Conservation (phyloP, 257 asterid genomes). For the Mentha longifolia region DNA sequence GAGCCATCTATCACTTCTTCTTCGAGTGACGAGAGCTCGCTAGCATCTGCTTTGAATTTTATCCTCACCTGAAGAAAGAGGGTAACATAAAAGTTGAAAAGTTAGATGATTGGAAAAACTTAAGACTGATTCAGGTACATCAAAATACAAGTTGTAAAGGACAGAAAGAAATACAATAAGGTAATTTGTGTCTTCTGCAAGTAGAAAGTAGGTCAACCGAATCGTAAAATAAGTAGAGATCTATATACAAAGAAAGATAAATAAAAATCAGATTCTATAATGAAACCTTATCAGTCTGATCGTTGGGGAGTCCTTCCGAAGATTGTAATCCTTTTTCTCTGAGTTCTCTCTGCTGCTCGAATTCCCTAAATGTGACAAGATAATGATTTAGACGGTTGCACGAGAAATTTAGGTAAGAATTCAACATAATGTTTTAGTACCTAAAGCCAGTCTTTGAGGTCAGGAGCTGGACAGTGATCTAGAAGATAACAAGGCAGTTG, state of each 20-base stretch:
- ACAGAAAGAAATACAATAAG: no score
- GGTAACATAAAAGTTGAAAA: constrained; percentile 16
- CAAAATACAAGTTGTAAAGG: no score
- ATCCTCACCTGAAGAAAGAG: constrained; percentile 57
- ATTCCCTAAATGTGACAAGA: constrained; percentile 64
- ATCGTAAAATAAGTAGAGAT: no score
- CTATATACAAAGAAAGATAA: no score
- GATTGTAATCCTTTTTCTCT: constrained; percentile 78
- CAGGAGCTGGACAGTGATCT: constrained; percentile 91
- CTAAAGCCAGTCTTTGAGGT: constrained; percentile 99
- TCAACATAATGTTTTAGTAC: constrained; percentile 47
- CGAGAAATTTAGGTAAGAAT: constrained; percentile 29
- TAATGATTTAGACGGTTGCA: constrained; percentile 33
- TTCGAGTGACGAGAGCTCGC: constrained; percentile 70
- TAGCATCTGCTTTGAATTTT: constrained; percentile 63
- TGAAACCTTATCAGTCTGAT: constrained; percentile 60
- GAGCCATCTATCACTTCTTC: constrained; percentile 80
- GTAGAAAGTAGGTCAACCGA: no score
- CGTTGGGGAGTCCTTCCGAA: constrained; percentile 48
- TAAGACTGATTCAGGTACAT: constrained; percentile 2
- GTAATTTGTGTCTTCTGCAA: no score
- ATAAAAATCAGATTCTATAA: constrained; percentile 1
- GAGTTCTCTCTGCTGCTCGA: constrained; percentile 98
- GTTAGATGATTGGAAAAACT: neutral
- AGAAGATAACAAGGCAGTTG: constrained; percentile 43